Base-by-base conservation (phyloP, 768 basidiomycete species). In the Sporobolomyces phaffii region DNA sequence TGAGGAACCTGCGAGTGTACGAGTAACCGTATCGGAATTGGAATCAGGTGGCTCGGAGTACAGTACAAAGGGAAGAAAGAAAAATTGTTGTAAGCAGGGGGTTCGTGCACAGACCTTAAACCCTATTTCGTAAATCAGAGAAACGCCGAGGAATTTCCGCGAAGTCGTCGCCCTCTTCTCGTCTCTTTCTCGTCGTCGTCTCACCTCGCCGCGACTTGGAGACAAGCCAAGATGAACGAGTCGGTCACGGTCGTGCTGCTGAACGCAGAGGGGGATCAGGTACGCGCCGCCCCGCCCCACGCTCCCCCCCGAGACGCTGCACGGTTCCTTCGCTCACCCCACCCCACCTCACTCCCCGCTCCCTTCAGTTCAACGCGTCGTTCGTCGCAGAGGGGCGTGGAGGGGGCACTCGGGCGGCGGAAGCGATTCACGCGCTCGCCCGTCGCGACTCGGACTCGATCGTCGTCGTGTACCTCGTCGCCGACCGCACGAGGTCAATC, bases 1-100 rank as follows among this genome's bases (percentile, higher is more conserved):
- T 80, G 53, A 72, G 77, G 53, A 77, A 76, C 17, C 49, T 80
- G 41, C 29, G 67, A 15, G 67, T 62, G 8, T 63, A 36, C 43
- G 61, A 68, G 62, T 68, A 43, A 43, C 9, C 24, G 28, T 5
- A 20, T n/a, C 38, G n/a, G n/a, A 2, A 47, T 28, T 41, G 18
- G 5, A 28, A 5, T n/a, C n/a, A n/a, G n/a, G n/a, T n/a, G n/a
- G n/a, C n/a, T 41, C 53, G 53, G 41, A 8, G 10, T 57, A 11
- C 33, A 26, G 9, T 54, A 36, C 34, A 31, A 22, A 24, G 34
- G 5, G 8, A 22, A 20, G 13, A 41, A 40, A 14, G 5, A 15
- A 43, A 56, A 43, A 41, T 3, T 56, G 54, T 56, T 56, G 54
- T 56, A 56, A 41, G 40, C 38, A 38, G 17, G n/a, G n/a, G n/a